Evolutionary conservation across 495 filamentous ascomycete genomes (phyloP), one percentile per base, ranked within the genome.

Genomic region (Tuber melanosporum): DNA sequence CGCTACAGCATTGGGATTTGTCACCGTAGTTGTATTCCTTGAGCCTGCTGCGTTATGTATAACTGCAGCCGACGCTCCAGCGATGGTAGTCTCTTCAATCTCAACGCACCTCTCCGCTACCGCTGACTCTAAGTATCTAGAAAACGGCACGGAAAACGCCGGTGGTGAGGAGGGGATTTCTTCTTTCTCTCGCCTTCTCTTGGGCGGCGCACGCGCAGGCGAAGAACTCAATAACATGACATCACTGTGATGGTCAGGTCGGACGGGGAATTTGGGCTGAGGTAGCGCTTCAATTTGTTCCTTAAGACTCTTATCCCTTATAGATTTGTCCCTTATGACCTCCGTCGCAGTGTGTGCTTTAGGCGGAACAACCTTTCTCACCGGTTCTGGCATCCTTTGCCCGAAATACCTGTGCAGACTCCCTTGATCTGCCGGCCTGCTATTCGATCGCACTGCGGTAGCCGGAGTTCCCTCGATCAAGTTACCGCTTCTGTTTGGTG

Each of bases 391-490:
- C 10, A 72, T 72, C 45, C 77, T 80, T 41, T 84, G 84, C 2
- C 74, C 80, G 52, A 89, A 86, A 78, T 89, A 89, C 49, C 75
- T 84, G 26, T 83, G 83, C 42, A 90, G 82, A 43, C 82, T 88
- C 3, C 86, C 85, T 81, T 90, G 88, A 2, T 85, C 84, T 71
- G 82, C 81, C 12, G 83, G 72, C 22, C 83, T 81, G 46, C 85
- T 84, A n/a, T 73, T 78, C 36, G 74, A 71, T 62, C 70, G 74
- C 73, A 75, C 79, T 77, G 70, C 44, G 22, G 72, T 47, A 62
- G 62, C 80, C 77, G 42, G 78, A 36, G 36, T 79, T 76, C 41
- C 81, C 75, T 42, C 83, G 75, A 39, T 72, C 80, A 20, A 80
- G 73, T 19, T 74, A 70, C 70, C 79, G 73, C 32, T 84, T 52